Evolutionary conservation across 495 filamentous ascomycete genomes (phyloP).

Genomic region (Oidiodendron maius): DNA sequence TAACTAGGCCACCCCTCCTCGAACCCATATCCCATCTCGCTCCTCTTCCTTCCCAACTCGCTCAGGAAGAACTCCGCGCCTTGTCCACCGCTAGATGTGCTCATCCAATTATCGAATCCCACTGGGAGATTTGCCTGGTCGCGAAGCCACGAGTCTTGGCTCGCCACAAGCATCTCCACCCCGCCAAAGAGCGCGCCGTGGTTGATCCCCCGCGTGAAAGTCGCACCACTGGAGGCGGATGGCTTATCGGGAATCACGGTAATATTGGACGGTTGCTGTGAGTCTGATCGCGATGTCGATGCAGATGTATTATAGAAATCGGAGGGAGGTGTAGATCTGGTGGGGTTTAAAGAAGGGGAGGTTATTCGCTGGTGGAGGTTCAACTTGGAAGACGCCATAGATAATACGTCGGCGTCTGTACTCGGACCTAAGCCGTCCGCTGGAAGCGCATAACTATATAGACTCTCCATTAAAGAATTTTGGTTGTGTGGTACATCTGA

Average conservation of each 20-base stretch:
- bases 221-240: conserved; percentile 3
- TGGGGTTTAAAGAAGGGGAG: not conserved
- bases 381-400: too few relatives aligned
- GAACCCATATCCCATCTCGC: too few relatives aligned
- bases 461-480: conserved; percentile 14
- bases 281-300: not conserved
- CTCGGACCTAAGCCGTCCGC: not conserved
- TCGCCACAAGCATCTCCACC: conserved; percentile 43
- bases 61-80: too few relatives aligned
- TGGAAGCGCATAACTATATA: conserved; percentile 12
- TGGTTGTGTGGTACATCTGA: conserved; percentile 5
- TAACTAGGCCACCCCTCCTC: too few relatives aligned
- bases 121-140: conserved; percentile 39
- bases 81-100: too few relatives aligned
- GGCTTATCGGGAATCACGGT: too few relatives aligned
- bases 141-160: conserved; percentile 54
- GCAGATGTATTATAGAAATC: conserved; percentile 4
- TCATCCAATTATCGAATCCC: conserved; percentile 44
- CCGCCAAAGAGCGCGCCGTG: conserved; percentile 30
- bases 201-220: conserved; percentile 14
- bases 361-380: not conserved
- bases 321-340: not conserved
- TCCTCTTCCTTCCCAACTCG: too few relatives aligned
- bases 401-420: not conserved
- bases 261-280: conserved; percentile 31